Base-by-base conservation (phyloP, 73 alveolate species). In the Breviolum minutum region DNA sequence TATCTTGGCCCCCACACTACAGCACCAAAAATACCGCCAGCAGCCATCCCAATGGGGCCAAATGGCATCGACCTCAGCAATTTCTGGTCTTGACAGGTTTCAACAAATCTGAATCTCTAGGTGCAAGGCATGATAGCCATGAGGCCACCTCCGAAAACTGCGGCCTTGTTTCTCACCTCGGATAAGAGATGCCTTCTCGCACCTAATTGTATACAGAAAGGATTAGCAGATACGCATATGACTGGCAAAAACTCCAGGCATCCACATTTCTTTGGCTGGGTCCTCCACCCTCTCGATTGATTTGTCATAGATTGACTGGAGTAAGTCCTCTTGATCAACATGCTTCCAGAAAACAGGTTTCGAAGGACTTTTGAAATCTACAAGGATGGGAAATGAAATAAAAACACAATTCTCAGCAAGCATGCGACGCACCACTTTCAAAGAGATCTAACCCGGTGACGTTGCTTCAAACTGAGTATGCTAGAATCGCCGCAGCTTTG, bases 1-100 rank as follows among this genome's bases (percentile, higher is more conserved):
- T 54, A 29, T 13, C 94, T 63, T 14, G 70, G 79, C 76, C 13
- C 63, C 79, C 77, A 61, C 80, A 60, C 97, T 8, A 91, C 22
- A 30, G 99, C 99, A 10, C 99, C 99, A 64, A 94, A 94, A 70
- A 94, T 48, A 19, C 84, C 92, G 20, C 99, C 99, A 7, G 99
- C 99, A 4, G 99, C 99, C 99, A 94, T 94, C 22, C 99, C 99
- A 48, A 94, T 94, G 60, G 99, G 99, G 27, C 99, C 99, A 68
- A 94, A 94, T 10, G 99, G 99, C 99, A 94, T 94, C 12, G 99
- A 94, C 98, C 96, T 90, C 61, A 62, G n/a, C n/a, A n/a, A n/a
- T n/a, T n/a, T n/a, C 74, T 13, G 11, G 74, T 66, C 74, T 66
- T 13, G 74, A 17, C 74, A 11, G 61, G 63, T 10, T 77, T 12